A percentile compares a stretch with the other conserved stretches of the same genome.
phyloP scores from a whole-genome alignment of 345 rosid genomes.

The Bruguiera sexangula region DNA sequence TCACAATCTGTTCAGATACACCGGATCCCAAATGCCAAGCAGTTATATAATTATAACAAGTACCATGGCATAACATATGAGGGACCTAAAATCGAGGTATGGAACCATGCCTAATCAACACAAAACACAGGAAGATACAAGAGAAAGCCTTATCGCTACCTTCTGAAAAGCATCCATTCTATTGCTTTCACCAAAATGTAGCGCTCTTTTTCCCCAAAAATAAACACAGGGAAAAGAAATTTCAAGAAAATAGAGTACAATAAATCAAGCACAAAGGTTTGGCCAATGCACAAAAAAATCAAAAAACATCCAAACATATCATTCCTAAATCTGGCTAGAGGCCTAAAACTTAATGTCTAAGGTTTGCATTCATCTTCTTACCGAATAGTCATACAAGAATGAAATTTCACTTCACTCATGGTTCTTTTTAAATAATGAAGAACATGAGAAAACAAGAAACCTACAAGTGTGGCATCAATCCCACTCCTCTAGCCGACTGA shows the following conservation, averaged over 20 bases:
- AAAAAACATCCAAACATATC: background rate
- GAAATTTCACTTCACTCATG: background rate
- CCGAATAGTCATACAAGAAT: background rate
- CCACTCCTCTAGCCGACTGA: constrained; percentile 68
- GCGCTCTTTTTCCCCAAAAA: no score
- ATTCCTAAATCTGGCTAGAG: background rate
- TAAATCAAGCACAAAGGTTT: background rate
- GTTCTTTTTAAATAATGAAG: constrained; percentile 12
- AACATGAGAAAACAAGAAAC: constrained; percentile 43
- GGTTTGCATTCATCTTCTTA: constrained; percentile 7
- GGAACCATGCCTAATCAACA: background rate
- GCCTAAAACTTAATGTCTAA: background rate
- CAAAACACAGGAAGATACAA: background rate
- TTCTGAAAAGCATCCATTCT: background rate
- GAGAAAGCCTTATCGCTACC: background rate
- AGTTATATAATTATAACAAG: background rate
- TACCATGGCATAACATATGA: background rate
- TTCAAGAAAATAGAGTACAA: no score
- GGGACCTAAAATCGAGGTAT: background rate
- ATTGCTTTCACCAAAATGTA: background rate
- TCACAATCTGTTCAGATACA: background rate
- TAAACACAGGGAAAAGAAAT: background rate
- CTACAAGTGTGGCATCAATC: constrained; percentile 66
- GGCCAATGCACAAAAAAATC: background rate
- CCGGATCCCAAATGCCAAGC: background rate